Evolutionary conservation across 2,329 filamentous ascomycete genomes (phyloP), one percentile per base, ranked within the genome.

Genomic region (Mollisiaceae sp.): DNA sequence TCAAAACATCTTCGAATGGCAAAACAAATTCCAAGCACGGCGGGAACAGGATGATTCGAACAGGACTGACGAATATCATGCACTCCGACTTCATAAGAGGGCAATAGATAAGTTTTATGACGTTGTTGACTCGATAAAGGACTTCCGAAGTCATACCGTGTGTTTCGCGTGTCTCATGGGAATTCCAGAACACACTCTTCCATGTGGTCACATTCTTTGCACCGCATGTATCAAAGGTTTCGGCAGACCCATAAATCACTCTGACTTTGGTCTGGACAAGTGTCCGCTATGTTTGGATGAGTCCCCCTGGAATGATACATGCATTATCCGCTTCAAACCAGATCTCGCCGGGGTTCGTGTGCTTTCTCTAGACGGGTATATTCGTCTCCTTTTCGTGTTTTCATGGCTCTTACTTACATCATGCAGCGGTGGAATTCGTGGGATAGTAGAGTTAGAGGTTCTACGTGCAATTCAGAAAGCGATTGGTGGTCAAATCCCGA

Each of bases 401-500:
- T 41, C 38, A 2, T 41, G 11, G 38, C 38, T 52, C 9, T 27
- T 52, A 18, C n/a, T 52, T 3, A 52, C 45, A 20, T 32, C 45
- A n/a, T 4, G n/a, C 11, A 63, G 60, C 4, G 60, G 60, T 20
- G 60, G 60, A 14, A 20, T 58, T 58, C 60, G 60, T 20, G 60
- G 60, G 1, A 63, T 63, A 27, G 54, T 63, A 15, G 52, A 63
- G 24, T 52, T 63, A 1, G 54, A 57, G 39, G 20, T 63, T 18
- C n/a, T 63, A 22, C 18, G 32, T 14, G 8, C 11, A 12, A 58
- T 63, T 15, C 22, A 55, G n/a, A 22, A 57, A 18, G n/a, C 22
- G 11, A 5, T 36, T 8, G 6, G 45, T 4, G 14, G 8, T 3
- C 22, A 14, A 3, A 58, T 63, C 2, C 54, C 39, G 4, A 57